Evolutionary conservation across 176 grass and related monocot genomes (phyloP), one percentile per base, ranked within the genome.

Genomic region (Luzula sylvatica): DNA sequence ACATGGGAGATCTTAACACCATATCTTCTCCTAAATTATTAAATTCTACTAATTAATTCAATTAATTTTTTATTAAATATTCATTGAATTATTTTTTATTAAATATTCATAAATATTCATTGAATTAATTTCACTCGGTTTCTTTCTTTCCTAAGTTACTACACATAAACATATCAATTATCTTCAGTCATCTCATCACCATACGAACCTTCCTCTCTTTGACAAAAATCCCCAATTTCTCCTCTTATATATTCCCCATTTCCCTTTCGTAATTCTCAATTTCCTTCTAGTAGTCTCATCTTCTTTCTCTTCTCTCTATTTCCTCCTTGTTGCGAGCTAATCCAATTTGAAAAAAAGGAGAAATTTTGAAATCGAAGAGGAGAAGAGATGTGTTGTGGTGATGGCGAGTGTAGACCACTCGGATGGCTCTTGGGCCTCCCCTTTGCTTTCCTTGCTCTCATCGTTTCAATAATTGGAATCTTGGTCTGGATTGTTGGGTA

Each of bases 401-500:
- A 72, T 39, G 51, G 69, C 26, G 58, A 78, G 48, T 78, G 74
- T 54, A 44, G 74, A 21, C 74, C 74, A 0, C 50, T 78, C 8
- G 76, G 53, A 3, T 73, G 62, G 43, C 35, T 68, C 2, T 15
- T 68, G 4, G 69, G 62, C 16, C 47, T 73, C 9, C 69, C 69
- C 39, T 72, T 79, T 57, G 76, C 69, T 20, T 12, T 79, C 43
- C 68, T 73, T 19, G 15, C 76, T 3, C 55, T 73, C 17, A 13
- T 61, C 19, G 38, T 73, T 15, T 80, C 69, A 12, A 18, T 68
- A 43, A 15, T 80, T 41, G 76, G 75, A 40, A 44, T 67, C 24
- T 9, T 48, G 14, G 8, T 72, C 18, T 79, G 75, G 75, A 71
- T 79, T 56, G 60, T 72, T 17, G 75, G 75, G 75, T 78, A 74